Percentiles rank a stretch among this genome's conserved stretches.
These are phyloP conservation scores for Cordyceps cicadae DNA, from an alignment of 2,329 filamentous ascomycete genomes.

Conservation along the genomic window DNA sequence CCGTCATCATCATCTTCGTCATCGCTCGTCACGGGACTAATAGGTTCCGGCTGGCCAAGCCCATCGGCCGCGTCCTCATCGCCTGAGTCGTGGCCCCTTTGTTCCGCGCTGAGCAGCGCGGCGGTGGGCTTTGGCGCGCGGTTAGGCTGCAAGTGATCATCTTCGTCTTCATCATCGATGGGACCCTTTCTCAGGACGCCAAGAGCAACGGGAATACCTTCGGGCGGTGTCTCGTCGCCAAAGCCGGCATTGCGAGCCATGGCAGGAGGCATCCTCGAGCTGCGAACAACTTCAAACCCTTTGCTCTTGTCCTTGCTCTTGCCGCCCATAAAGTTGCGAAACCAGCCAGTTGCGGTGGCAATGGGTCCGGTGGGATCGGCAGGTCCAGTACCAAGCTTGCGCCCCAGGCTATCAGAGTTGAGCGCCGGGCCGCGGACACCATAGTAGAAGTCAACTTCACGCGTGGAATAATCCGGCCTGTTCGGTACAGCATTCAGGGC, in stretches of 20 bases:
- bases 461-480: constrained; percentile 78
- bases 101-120: constrained; percentile 38
- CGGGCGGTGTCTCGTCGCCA: constrained; percentile 58
- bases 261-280: constrained; percentile 73
- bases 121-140: constrained; percentile 14
- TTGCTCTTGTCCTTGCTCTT: constrained; percentile 94
- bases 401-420: constrained; percentile 69
- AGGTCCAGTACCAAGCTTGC: constrained; percentile 85
- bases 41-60: constrained; percentile 20
- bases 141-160: constrained; percentile 23
- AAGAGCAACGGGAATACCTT: constrained; percentile 58
- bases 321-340: constrained; percentile 67
- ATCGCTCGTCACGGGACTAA: constrained; percentile 25
- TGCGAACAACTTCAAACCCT: constrained; percentile 93
- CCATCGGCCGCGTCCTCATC: constrained; percentile 23
- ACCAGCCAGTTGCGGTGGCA: constrained; percentile 82
- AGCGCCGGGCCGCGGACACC: constrained; percentile 82
- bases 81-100: constrained; percentile 37
- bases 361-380: constrained; percentile 90
- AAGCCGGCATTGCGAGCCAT: constrained; percentile 45
- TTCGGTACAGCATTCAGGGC: constrained; percentile 40
- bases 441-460: constrained; percentile 96
- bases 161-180: constrained; percentile 56
- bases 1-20: constrained; percentile 33
- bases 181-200: constrained; percentile 50